phyloP scores from a whole-genome alignment of 2,329 filamentous ascomycete genomes.

The Fusarium hostae region DNA sequence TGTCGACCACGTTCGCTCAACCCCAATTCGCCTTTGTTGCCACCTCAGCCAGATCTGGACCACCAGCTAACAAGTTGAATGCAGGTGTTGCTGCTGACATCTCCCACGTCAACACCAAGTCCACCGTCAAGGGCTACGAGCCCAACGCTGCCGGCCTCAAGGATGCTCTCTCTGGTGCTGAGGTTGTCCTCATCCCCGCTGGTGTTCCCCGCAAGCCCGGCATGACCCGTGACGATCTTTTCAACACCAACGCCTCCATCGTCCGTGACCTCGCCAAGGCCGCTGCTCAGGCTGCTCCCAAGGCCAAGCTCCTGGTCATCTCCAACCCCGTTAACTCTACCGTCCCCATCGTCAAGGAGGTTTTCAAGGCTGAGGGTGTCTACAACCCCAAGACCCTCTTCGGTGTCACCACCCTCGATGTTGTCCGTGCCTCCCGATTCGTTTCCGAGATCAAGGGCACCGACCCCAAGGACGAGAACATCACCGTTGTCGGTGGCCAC shows the following conservation, averaged over 20 bases:
- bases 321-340: constrained; percentile 99
- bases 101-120: constrained; percentile 99
- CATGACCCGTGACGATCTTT: constrained; percentile 99
- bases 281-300: constrained; percentile 84
- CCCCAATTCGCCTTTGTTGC: constrained; percentile 19
- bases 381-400: constrained; percentile 99
- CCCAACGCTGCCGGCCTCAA: constrained; percentile 79
- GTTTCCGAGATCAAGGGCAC: constrained; percentile 92
- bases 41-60: constrained; percentile 26
- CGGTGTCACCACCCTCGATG: constrained; percentile 98
- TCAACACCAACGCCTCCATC: constrained; percentile 99
- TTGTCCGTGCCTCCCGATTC: constrained; percentile 97
- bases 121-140: constrained; percentile 89
- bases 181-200: constrained; percentile 97
- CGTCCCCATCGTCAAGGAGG: constrained; percentile 95
- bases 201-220: constrained; percentile 99
- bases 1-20: neutral
- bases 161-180: constrained; percentile 83
- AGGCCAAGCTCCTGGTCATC: constrained; percentile 97
- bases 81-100: constrained; percentile 97
- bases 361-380: constrained; percentile 94
- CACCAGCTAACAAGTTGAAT: constrained; percentile 35
- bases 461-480: constrained; percentile 91
- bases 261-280: constrained; percentile 98
- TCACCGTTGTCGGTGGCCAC: constrained; percentile 97